Evolutionary conservation across 225 moss, liverwort and hornwort species (phyloP), one percentile per base, ranked within the genome.

Genomic region (Neckera pumila): DNA sequence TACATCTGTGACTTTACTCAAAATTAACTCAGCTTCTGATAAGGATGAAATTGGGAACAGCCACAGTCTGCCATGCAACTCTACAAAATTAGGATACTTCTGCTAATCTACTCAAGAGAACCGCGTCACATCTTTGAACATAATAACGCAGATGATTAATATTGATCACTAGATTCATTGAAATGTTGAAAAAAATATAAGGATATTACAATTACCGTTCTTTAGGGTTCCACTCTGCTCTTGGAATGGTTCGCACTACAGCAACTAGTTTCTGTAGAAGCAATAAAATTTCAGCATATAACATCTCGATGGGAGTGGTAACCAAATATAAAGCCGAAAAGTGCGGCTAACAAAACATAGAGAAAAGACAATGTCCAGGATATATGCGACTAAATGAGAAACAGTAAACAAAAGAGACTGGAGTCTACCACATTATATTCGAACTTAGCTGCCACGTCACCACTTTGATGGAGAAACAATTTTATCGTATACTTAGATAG

Each of bases 361-460:
- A 57, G 65, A 80, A 83, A 86, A 83, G 69, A 75, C 49, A 86
- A 73, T 58, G 53, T 21, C 59, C 43, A 70, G 87, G 70, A 89
- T 73, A 66, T 28, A 56, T 57, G 82, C 79, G 66, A 76, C 64
- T 63, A 43, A 79, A 54, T 77, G n/a, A 89, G 45, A 83, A 89
- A 81, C 28, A 87, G 3, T 8, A 90, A 89, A 66, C 65, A 83
- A 82, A 87, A 64, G 56, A 31, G 43, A 74, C 56, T 71, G 62
- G 27, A 86, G 77, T 90, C 79, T 88, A 96, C 98, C 77, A 76
- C n/a, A 93, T 96, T 95, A 81, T 95, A 98, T 31, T 97, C 97
- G 78, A 94, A 96, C 91, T 92, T 98, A 60, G 97, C 96, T 91
- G 96, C 98, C 92, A 98, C 92, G 82, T 90, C 93, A 76, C 98